These are phyloP conservation scores for Aspergillus sclerotioniger DNA, from an alignment of 495 filamentous ascomycete species.

Conservation along the genomic window DNA sequence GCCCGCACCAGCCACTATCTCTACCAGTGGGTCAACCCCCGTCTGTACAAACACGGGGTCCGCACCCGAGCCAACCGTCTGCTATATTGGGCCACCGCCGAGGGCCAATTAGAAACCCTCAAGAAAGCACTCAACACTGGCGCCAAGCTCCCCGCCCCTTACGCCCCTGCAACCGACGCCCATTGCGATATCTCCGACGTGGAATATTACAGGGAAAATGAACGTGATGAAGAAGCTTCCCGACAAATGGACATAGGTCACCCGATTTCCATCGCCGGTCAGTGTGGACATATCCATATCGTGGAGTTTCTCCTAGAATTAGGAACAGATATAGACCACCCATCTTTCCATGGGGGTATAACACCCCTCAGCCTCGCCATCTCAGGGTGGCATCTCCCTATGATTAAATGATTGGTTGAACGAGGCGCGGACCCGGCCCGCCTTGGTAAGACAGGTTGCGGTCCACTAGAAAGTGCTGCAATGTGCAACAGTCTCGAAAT, in stretches of 20 bases:
- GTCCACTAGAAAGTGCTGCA: not conserved
- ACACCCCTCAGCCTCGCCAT: not conserved
- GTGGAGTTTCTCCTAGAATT: not conserved
- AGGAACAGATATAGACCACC: not conserved
- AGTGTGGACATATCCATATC: not conserved
- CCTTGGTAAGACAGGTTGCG: not conserved
- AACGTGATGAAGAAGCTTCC: not conserved
- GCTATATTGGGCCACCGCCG: not conserved
- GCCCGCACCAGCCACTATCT: not conserved
- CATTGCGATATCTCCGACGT: not conserved
- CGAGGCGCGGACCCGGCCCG: not conserved
- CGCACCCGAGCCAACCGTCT: not conserved
- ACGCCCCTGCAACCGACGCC: not conserved
- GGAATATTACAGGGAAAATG: not conserved
- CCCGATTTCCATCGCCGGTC: not conserved
- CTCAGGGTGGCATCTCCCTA: not conserved
- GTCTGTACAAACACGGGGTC: not conserved
- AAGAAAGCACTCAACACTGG: not conserved
- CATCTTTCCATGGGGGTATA: not conserved
- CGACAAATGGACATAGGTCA: not conserved
- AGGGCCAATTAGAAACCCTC: not conserved
- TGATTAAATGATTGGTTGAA: not conserved
- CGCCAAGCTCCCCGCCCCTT: not conserved
- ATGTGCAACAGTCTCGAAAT: not conserved
- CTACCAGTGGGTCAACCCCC: not conserved